Conservation (phyloP, 2,329 filamentous ascomycete genomes). For the Ceratocystis huliohia region DNA sequence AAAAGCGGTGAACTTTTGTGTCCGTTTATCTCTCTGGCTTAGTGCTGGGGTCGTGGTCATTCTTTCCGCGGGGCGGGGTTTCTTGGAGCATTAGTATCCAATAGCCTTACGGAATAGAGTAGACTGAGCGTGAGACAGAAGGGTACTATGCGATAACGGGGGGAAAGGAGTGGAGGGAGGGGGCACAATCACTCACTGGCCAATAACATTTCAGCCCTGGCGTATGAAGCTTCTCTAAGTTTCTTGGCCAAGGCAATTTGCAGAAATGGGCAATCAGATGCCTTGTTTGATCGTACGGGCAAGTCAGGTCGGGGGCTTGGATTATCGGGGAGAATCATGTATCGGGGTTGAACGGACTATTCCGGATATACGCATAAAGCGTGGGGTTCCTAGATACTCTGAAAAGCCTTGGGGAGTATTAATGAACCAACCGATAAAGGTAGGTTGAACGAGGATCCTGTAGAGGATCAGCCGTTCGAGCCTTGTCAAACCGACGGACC, state of each 20-base stretch:
- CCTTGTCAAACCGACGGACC: neutral
- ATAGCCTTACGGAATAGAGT: slow-evolving; percentile 11
- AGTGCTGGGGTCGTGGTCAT: slow-evolving; percentile 7
- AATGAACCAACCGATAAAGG: neutral
- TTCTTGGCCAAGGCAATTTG: neutral
- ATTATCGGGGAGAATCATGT: slow-evolving; percentile 12
- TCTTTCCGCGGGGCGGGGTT: slow-evolving; percentile 17
- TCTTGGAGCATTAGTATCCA: slow-evolving; percentile 12
- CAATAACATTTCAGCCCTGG: slow-evolving; percentile 14
- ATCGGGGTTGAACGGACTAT: slow-evolving; percentile 6
- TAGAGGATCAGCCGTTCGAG: neutral
- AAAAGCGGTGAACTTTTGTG: slow-evolving; percentile 16
- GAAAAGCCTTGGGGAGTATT: no score
- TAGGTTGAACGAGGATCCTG: neutral
- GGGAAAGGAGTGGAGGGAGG: neutral
- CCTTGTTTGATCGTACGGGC: neutral
- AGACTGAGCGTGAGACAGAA: neutral
- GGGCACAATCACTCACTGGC: slow-evolving; percentile 12
- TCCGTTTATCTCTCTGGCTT: slow-evolving; percentile 13
- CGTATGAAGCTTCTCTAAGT: slow-evolving; percentile 4
- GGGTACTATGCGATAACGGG: neutral
- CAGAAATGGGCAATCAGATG: neutral
- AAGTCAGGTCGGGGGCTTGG: slow-evolving; percentile 4
- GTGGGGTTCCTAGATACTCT: neutral
- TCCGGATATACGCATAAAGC: slow-evolving; percentile 8